These are phyloP conservation scores for Penicillium pancosmium DNA, from an alignment of 495 filamentous ascomycete genomes.

Conservation along the genomic window DNA sequence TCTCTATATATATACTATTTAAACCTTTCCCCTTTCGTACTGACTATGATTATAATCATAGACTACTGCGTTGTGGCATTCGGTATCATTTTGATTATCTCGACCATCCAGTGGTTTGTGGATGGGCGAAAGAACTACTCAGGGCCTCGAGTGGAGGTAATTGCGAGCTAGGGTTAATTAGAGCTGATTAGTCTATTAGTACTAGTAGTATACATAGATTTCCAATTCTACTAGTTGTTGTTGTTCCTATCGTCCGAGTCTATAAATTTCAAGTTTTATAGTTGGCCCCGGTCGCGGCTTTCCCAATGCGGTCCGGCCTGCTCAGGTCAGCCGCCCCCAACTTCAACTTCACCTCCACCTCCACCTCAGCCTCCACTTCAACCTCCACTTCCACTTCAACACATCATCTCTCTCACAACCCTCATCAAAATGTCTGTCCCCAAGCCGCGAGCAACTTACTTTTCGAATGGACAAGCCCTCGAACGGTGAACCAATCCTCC, in stretches of 20 bases:
- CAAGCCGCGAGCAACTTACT: conserved; percentile 32
- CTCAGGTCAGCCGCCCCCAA: too few species aligned
- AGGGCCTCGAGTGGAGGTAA: conserved; percentile 59
- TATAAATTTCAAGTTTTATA: too few species aligned
- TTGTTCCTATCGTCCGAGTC: too few species aligned
- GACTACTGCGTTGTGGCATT: conserved; percentile 74
- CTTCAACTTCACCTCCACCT: neutral
- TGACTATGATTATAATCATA: conserved; percentile 21
- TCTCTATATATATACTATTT: too few species aligned
- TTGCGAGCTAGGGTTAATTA: neutral
- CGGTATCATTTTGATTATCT: conserved; percentile 66
- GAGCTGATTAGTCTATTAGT: neutral
- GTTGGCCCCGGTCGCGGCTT: too few species aligned
- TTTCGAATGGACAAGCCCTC: conserved; percentile 44
- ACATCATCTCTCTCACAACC: neutral
- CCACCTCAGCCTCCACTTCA: conserved; percentile 7
- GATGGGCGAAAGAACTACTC: conserved; percentile 72
- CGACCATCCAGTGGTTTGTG: conserved; percentile 66
- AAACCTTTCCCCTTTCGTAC: neutral
- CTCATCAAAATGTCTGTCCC: conserved; percentile 33
- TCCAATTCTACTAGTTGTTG: too few species aligned
- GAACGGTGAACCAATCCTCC: conserved; percentile 26
- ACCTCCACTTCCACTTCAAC: conserved; percentile 2
- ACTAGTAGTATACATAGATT: too few species aligned
- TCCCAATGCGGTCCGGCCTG: too few species aligned